Base-by-base conservation (phyloP, 129 eudicot species). In the Flaveria trinervia region DNA sequence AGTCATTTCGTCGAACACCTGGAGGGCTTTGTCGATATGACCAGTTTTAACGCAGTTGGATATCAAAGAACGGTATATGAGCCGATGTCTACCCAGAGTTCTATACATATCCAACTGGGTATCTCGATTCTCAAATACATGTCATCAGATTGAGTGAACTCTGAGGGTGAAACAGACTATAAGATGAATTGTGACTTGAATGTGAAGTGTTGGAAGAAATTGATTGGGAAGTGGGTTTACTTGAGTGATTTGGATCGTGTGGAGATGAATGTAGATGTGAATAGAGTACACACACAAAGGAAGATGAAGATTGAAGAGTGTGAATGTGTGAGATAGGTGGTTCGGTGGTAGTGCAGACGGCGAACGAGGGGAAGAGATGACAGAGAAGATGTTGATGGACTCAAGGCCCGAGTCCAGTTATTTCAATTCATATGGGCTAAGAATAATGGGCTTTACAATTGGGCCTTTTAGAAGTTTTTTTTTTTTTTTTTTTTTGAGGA, bases 1-100 rank as follows among this genome's bases (percentile, higher is more conserved):
- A 76, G 93, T 39, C 99, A 95, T 95, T 84, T 89, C 87, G 79
- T 92, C 92, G 79, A 92, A 92, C 90, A 84, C 87, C 73, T 87
- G 86, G 86, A 92, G 82, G 70, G 96, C 96, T 82, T 85, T 75
- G 59, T 89, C 92, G 73, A 89, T 85, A 1, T 72, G 78, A 57
- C 97, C 97, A 57, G 84, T 77, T 80, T 89, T 92, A 16, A 92
- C 96, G 74, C 72, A 80, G 49, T 80, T 76, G 18, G 92, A 80
- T 20, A 89, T 89, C 43, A 81, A 82, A 8, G 90, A 79, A 62
- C 97, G 97, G 77, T 86, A 92, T 77, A 84, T 66, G 75, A 85
- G 88, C 80, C 97, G 90, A 71, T 76, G 79, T 80, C 57, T 79
- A 72, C 84, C 90, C 79, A 91, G 90, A 79, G 86, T 79, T 79